Base-by-base conservation (phyloP, 768 basidiomycete genomes). In the Galerina marginata region DNA sequence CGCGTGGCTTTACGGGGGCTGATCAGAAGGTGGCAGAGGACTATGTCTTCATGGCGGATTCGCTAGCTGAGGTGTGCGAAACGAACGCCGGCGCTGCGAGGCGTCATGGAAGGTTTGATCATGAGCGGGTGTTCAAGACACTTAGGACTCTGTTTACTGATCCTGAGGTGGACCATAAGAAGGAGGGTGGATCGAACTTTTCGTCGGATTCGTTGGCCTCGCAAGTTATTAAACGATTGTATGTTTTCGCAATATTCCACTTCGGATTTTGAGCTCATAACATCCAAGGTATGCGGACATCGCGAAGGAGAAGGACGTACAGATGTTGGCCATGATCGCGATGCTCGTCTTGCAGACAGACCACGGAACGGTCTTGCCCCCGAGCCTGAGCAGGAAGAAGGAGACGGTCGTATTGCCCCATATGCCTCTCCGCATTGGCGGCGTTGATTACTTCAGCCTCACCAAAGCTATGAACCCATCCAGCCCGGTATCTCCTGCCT, bases 281-380 rank as follows among this genome's bases (percentile, higher is more conserved):
- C 37, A 6, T 16, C 25, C 14, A 50, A 84, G 82, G 33, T 81
- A 83, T 63, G 51, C 64, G 4, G 75, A 82, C 57, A 71, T 81
- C 38, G 72, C 74, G 5, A 75, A 73, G 51, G 78, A 75, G 37
- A 91, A 85, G 67, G 91, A 95, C 66, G 71, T 93, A 1, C 92
- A 94, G 67, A 88, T 92, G 87, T 78, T 95, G 14, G 91, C 90
- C 0, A 92, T 95, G 85, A 61, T 92, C 3, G 80, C 91, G 0
- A 77, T 85, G 49, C 72, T 92, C n/a, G 74, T 93, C 2, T 77
- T 93, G 2, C 87, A 88, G 67, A 81, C 72, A 6, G 68, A 67
- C 12, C 67, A 75, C 60, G 67, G 60, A 2, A 44, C 52, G 11
- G 37, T 60, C 11, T 44, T 65, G n/a, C 68, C 60, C 33, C 47